phyloP scores from a whole-genome alignment of 2,329 filamentous ascomycete genomes.

The Gremmenia infestans region DNA sequence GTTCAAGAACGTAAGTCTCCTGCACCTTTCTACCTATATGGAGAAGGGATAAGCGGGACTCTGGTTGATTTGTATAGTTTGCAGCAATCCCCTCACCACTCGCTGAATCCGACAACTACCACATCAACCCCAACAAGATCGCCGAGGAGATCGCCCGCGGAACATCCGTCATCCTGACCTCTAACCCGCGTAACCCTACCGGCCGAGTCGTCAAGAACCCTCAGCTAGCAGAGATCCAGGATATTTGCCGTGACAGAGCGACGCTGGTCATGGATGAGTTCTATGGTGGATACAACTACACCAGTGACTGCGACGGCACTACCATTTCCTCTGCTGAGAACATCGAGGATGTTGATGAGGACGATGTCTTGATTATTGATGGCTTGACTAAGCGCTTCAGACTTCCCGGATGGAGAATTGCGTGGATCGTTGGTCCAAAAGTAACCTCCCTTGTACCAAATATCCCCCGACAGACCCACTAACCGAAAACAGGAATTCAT shows the following conservation, averaged over 20 bases:
- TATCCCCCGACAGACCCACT: neutral
- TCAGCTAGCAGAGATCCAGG: slow-evolving; percentile 84
- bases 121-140: slow-evolving; percentile 90
- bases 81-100: slow-evolving; percentile 83
- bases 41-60: neutral
- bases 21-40: neutral
- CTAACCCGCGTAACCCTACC: slow-evolving; percentile 92
- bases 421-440: slow-evolving; percentile 93
- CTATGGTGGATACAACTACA: slow-evolving; percentile 96
- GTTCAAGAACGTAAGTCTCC: slow-evolving; percentile 72
- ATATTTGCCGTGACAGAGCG: slow-evolving; percentile 83
- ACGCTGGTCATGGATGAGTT: slow-evolving; percentile 96
- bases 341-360: slow-evolving; percentile 80
- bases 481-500: slow-evolving; percentile 63
- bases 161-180: slow-evolving; percentile 84
- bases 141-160: slow-evolving; percentile 84
- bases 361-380: slow-evolving; percentile 91
- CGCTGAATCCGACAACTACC: slow-evolving; percentile 79
- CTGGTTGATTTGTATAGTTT: slow-evolving; percentile 48
- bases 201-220: slow-evolving; percentile 81
- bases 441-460: slow-evolving; percentile 5
- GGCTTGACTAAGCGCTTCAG: slow-evolving; percentile 96
- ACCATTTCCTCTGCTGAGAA: slow-evolving; percentile 89
- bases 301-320: slow-evolving; percentile 80
- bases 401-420: slow-evolving; percentile 91